Conservation (phyloP, 768 basidiomycete species). For the Megacollybia marginata region DNA sequence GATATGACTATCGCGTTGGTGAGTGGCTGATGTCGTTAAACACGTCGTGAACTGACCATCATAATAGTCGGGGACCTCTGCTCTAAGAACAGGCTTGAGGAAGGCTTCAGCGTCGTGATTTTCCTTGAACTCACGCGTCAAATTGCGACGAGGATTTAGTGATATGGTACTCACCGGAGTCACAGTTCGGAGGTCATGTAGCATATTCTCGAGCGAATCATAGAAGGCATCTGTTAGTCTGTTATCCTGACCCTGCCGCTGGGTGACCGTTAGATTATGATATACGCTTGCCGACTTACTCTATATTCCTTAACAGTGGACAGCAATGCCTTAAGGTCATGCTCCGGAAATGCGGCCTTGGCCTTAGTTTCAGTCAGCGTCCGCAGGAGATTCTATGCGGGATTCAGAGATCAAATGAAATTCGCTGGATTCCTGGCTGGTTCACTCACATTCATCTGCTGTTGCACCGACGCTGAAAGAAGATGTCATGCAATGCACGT, state of each 20-base stretch:
- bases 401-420: slow-evolving; percentile 1
- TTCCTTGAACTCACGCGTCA: slow-evolving; percentile 33
- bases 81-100: slow-evolving; percentile 83
- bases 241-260: slow-evolving; percentile 12
- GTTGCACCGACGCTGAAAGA: too few species aligned
- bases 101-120: slow-evolving; percentile 93
- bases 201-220: slow-evolving; percentile 85
- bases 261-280: slow-evolving; percentile 10
- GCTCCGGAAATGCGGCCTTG: slow-evolving; percentile 49
- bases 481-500: too few species aligned
- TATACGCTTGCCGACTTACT: slow-evolving; percentile 42
- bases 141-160: background rate
- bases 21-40: background rate
- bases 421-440: slow-evolving; percentile 1
- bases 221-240: slow-evolving; percentile 82
- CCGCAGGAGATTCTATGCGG: slow-evolving; percentile 74
- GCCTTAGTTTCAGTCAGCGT: slow-evolving; percentile 76
- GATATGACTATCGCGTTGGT: slow-evolving; percentile 59
- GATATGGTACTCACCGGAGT: slow-evolving; percentile 44
- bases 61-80: slow-evolving; percentile 91
- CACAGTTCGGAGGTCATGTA: slow-evolving; percentile 76
- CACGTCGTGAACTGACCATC: slow-evolving; percentile 53
- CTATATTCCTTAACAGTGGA: slow-evolving; percentile 82
- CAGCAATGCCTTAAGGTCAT: slow-evolving; percentile 76
- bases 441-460: slow-evolving; percentile 3